phyloP scores from a whole-genome alignment of 768 basidiomycete genomes.

The Mycena polygramma region DNA sequence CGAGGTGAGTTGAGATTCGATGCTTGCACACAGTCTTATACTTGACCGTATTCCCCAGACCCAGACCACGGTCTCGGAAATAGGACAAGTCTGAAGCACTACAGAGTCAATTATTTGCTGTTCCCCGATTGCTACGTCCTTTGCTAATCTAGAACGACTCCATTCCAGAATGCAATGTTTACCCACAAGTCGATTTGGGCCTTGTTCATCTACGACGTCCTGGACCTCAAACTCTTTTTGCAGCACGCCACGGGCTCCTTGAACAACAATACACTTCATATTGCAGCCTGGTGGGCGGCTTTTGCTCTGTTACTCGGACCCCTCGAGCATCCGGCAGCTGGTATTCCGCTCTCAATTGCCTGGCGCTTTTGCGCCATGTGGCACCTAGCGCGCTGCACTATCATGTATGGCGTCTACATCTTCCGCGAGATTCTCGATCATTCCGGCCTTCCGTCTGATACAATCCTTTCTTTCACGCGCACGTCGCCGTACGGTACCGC shows the following conservation, averaged over 20 bases:
- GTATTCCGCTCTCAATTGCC: background rate
- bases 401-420: slow-evolving; percentile 5
- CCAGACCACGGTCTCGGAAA: slow-evolving; percentile 5
- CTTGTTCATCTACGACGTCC: slow-evolving; percentile 4
- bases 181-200: background rate
- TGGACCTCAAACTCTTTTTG: slow-evolving; percentile 5
- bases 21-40: background rate
- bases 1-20: background rate
- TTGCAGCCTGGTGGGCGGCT: background rate
- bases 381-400: slow-evolving; percentile 1
- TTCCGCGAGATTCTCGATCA: slow-evolving; percentile 4
- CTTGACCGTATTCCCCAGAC: background rate
- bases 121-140: background rate
- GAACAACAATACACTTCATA: background rate
- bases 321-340: background rate
- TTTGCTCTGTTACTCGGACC: slow-evolving; percentile 1
- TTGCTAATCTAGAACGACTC: background rate
- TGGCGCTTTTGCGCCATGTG: slow-evolving; percentile 5
- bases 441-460: slow-evolving; percentile 5
- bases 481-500: slow-evolving; percentile 2
- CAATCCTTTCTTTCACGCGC: slow-evolving; percentile 2
- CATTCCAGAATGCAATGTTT: background rate
- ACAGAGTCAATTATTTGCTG: background rate
- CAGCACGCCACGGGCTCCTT: background rate
- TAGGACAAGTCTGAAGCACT: slow-evolving; percentile 5